Base-by-base conservation (phyloP, 2,329 filamentous ascomycete genomes). In the Curvularia sp. region DNA sequence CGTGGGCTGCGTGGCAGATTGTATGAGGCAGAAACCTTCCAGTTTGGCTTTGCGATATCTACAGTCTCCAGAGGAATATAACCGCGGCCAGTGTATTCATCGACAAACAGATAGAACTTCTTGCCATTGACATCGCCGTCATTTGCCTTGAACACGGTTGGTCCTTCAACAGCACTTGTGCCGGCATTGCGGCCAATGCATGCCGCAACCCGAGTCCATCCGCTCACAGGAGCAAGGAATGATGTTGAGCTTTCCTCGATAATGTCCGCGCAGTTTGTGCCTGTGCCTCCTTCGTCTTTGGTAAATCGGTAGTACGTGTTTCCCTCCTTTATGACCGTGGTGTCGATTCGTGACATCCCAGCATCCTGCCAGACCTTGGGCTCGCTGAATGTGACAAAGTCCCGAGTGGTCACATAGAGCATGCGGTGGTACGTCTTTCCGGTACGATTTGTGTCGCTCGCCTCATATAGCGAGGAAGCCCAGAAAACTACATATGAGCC, bases 71-170 rank as follows among this genome's bases (percentile, higher is more conserved):
- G 76, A 0, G 83, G 83, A 10, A 86, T 81, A 62, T 85, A 86
- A 0, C 82, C 83, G 3, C 82, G 78, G 3, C 77, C 79, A 1
- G 68, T 74, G 53, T 84, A 85, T 61, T 86, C 83, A 45, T 86
- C 83, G 0, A 85, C 81, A 45, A 85, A 85, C 0, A 86, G 79
- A 61, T 84, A 85, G 62, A 79, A 85, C 67, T 83, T 84, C 15
- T 83, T 76, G 8, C 83, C 83, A 52, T 84, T 76, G 3, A 78
- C 76, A 59, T 86, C 83, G 0, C 71, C 73, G 0, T 80, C 69
- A 59, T 85, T 86, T 0, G 82, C 72, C 60, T 80, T 81, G 76
- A 86, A 86, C 0, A 79, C 72, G 0, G 82, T 84, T 0, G 83
- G 83, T 0, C 83, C 83, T 56, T 86, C 83, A 0, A 85, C 81